These are phyloP conservation scores for Malassezia dermatis DNA, from an alignment of 1,284 basidiomycete genomes.

Conservation along the genomic window DNA sequence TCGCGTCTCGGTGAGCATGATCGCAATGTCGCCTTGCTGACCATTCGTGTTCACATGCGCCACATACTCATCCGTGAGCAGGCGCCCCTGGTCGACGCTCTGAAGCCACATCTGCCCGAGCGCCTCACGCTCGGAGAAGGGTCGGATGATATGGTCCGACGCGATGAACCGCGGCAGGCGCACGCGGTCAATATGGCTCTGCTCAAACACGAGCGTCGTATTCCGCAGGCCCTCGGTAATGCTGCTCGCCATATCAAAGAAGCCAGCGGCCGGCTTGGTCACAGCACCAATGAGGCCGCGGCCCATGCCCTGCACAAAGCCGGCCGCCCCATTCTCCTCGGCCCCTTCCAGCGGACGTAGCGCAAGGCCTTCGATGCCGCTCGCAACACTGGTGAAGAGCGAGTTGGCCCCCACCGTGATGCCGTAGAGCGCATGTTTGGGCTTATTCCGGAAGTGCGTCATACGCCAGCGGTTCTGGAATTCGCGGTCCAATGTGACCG, in stretches of 20 bases:
- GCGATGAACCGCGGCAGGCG: constrained; percentile 80
- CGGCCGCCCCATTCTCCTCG: constrained; percentile 80
- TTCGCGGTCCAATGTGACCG: constrained; percentile 89
- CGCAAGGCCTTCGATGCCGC: constrained; percentile 88
- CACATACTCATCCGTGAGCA: constrained; percentile 74
- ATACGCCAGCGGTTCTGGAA: constrained; percentile 82
- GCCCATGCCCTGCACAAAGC: constrained; percentile 95
- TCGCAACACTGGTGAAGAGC: constrained; percentile 82
- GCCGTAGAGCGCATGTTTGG: constrained; percentile 87
- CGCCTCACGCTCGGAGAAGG: constrained; percentile 74
- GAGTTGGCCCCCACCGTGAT: constrained; percentile 88
- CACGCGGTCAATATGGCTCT: constrained; percentile 75
- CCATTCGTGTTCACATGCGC: constrained; percentile 61
- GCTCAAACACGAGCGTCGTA: constrained; percentile 95
- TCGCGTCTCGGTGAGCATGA: constrained; percentile 40
- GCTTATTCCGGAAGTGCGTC: constrained; percentile 82
- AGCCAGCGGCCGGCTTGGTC: constrained; percentile 91
- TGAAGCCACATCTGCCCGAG: constrained; percentile 91
- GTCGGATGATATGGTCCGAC: constrained; percentile 36
- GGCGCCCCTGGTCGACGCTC: constrained; percentile 76
- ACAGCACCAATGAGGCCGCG: constrained; percentile 88
- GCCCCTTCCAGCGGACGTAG: constrained; percentile 96
- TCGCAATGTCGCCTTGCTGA: constrained; percentile 41
- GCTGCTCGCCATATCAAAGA: constrained; percentile 90
- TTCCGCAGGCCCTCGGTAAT: constrained; percentile 89